Conservation (phyloP, 495 filamentous ascomycete species). For the Staphylotrichum tortipilum region DNA sequence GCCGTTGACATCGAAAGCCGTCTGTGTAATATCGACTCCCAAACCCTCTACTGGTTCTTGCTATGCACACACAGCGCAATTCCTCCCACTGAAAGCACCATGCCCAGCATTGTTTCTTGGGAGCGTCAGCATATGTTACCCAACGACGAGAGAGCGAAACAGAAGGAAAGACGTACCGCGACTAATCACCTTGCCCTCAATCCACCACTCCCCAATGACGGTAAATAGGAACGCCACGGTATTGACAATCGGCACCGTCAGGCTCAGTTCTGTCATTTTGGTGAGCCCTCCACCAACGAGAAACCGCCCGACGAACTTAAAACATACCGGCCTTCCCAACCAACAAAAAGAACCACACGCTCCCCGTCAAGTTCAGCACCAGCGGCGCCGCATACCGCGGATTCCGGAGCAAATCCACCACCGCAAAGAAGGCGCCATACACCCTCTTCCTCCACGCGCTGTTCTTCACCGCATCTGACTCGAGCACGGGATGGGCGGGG, state of each 20-base stretch:
- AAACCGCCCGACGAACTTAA: too few species aligned
- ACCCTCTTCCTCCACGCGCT: slow-evolving; percentile 49
- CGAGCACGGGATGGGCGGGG: slow-evolving; percentile 42
- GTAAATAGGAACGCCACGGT: slow-evolving; percentile 92
- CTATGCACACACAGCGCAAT: slow-evolving; percentile 15
- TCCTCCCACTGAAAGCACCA: slow-evolving; percentile 5
- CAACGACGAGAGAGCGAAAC: neutral
- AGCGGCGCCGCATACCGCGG: slow-evolving; percentile 80
- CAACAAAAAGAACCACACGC: slow-evolving; percentile 93
- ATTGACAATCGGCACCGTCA: slow-evolving; percentile 93
- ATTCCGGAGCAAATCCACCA: slow-evolving; percentile 67
- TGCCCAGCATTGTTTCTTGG: slow-evolving; percentile 10
- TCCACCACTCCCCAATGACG: slow-evolving; percentile 90
- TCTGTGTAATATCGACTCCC: too few species aligned
- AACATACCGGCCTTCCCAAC: slow-evolving; percentile 82
- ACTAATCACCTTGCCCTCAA: slow-evolving; percentile 79
- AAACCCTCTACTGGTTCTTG: slow-evolving; percentile 2
- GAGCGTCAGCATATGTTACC: neutral
- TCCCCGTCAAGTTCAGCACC: slow-evolving; percentile 85
- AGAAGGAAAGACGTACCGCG: slow-evolving; percentile 58
- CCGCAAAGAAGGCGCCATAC: slow-evolving; percentile 55
- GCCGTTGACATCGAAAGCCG: too few species aligned
- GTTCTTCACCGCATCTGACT: slow-evolving; percentile 25
- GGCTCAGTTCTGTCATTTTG: slow-evolving; percentile 64
- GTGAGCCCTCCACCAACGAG: too few species aligned